Base-by-base conservation (phyloP, 768 basidiomycete species). In the Kwoniella pini region DNA sequence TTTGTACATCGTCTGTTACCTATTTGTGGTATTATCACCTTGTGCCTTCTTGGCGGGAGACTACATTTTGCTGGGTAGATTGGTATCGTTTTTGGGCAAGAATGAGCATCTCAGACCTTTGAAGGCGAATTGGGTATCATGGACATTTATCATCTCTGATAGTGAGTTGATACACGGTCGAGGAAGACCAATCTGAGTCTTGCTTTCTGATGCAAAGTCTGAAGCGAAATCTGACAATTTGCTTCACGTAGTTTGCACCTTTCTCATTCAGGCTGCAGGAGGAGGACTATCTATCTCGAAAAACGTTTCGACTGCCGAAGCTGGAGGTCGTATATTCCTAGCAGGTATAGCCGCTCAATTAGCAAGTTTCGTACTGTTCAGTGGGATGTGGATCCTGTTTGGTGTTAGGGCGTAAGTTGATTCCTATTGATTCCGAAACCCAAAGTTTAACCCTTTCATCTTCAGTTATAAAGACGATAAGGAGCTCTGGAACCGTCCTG, bases 41-140 rank as follows among this genome's bases (percentile, higher is more conserved):
- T 79, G 77, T 30, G 75, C 77, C 2, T 77, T 79, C 66, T 50
- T 78, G 7, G 77, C 77, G 24, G 75, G 67, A 26, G 70, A 79
- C 53, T 79, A 77, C 48, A 79, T 77, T 54, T 62, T 79, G 0
- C 68, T 79, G 24, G 77, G 77, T 5, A 54, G 74, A 27, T 48
- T 78, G 39, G 69, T 68, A 3, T 40, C 48, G 5, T 73, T 75
- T 49, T 60, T 79, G 5, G 67, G 71, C 45, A 76, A 60, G 19
- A 54, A 56, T 19, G 21, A 28, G 15, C 68, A 76, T 50, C 65
- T 79, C 2, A 61, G 67, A 26, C 77, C 77, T 4, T 44, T 79
- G 33, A 73, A 68, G 44, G 65, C 72, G 2, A 64, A 57, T 30
- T 58, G 63, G 39, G 60, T 77, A 30, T 71, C 63, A 30, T 72